Base-by-base conservation (phyloP, 345 rosid species). In the Eucalyptus coolabah region DNA sequence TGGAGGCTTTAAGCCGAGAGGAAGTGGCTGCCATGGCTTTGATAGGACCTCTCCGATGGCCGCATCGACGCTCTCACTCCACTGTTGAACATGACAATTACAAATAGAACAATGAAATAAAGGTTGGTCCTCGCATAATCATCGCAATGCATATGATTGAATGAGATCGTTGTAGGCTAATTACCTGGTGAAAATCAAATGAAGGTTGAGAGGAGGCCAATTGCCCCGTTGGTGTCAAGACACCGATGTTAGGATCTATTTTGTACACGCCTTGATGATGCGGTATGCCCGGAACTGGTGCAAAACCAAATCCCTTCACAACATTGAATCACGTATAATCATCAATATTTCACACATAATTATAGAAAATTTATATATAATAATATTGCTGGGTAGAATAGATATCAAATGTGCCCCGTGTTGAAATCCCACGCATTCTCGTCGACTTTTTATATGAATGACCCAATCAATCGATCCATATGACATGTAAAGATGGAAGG, bases 21-120 rank as follows among this genome's bases (percentile, higher is more conserved):
- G 99, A 88, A 97, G 98, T 34, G 98, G 99, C 91, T 92, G 93
- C 97, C 97, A 93, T 89, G 99, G 99, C 89, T 98, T 96, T 5
- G 96, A 88, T 89, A 98, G 92, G 88, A 93, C 98, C 92, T 97
- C 99, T 90, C 95, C 98, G 7, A 98, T 93, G 51, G 95, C 98
- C 14, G 96, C 98, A 81, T 98, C 98, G 86, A 98, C 92, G 5
- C 0, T 53, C 59, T 53, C 59, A 21, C 59, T 53, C 59, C 59
- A 53, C 59, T 53, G 1, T 21, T 1, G 59, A 53, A 21, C 59
- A 21, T 21, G 26, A 53, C 59, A 53, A 53, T 53, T 53, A 21
- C 59, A 8, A 53, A 8, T 21, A 53, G 24, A 53, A 53, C 26
- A 53, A 53, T 53, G 11, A 53, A 53, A 53, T 21, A 53, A 53